phyloP scores from a whole-genome alignment of 768 basidiomycete species.

The Tricholoma saponaceum region DNA sequence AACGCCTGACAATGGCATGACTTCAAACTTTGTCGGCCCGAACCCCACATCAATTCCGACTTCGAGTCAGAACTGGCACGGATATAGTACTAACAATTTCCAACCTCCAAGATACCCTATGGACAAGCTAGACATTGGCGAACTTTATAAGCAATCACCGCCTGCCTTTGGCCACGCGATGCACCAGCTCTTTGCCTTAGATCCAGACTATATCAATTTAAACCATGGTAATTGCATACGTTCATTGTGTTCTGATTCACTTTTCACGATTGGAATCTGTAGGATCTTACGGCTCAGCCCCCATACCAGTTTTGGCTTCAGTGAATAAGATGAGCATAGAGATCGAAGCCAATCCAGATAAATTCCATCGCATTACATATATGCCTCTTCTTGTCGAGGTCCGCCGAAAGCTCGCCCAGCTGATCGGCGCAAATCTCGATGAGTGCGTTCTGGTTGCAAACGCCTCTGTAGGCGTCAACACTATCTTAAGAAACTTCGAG shows the following conservation, averaged over 20 bases:
- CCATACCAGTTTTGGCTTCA: conserved; percentile 39
- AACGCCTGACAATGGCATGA: no score
- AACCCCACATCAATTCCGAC: no score
- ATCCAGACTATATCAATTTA: conserved; percentile 57
- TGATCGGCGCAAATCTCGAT: conserved; percentile 43
- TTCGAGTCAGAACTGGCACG: no score
- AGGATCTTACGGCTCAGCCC: conserved; percentile 52
- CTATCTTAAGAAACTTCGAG: conserved; percentile 54
- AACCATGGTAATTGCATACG: conserved; percentile 49
- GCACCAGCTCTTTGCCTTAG: conserved; percentile 51
- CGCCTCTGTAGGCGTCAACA: conserved; percentile 55
- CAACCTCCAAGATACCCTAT: neutral
- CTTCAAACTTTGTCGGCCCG: no score
- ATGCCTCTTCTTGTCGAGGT: conserved; percentile 26
- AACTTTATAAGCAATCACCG: conserved; percentile 23
- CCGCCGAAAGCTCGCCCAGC: conserved; percentile 42
- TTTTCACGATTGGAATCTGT: neutral
- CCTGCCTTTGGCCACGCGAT: conserved; percentile 52
- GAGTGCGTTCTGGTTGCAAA: conserved; percentile 52
- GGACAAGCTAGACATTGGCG: conserved; percentile 3
- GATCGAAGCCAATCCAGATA: conserved; percentile 49
- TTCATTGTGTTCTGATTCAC: conserved; percentile 10
- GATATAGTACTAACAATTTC: no score
- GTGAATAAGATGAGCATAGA: conserved; percentile 30
- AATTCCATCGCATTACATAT: conserved; percentile 35